Conservation (phyloP, 805 yeast genomes). For the Schizosaccharomyces lindneri region DNA sequence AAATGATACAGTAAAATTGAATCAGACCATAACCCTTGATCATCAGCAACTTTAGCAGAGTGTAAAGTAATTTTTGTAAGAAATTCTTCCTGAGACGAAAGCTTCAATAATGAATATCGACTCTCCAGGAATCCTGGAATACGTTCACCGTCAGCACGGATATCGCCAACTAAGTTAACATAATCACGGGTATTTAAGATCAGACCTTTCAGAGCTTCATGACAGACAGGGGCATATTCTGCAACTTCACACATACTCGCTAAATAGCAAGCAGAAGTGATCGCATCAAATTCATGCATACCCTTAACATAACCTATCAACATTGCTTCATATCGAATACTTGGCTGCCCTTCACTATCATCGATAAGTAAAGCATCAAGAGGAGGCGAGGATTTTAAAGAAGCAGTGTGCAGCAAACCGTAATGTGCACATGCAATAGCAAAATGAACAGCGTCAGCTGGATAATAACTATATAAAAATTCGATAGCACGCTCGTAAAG, state of each 20-base stretch:
- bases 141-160: conserved; percentile 49
- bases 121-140: conserved; percentile 65
- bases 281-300: conserved; percentile 67
- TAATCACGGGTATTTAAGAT: conserved; percentile 73
- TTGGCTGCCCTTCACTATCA: neutral
- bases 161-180: conserved; percentile 56
- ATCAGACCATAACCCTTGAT: conserved; percentile 72
- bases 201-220: conserved; percentile 60
- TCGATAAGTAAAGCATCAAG: conserved; percentile 8
- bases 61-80: conserved; percentile 50
- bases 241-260: conserved; percentile 37
- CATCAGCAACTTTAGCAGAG: conserved; percentile 69
- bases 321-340: conserved; percentile 29
- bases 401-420: conserved; percentile 33
- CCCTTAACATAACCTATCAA: conserved; percentile 60
- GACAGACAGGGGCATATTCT: conserved; percentile 32
- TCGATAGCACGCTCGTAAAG: conserved; percentile 59
- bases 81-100: conserved; percentile 34
- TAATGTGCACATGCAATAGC: conserved; percentile 59
- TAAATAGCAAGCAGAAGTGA: conserved; percentile 76
- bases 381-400: conserved; percentile 2
- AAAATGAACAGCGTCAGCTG: conserved; percentile 71
- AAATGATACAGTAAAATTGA: conserved; percentile 68
- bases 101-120: conserved; percentile 37
- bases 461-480: conserved; percentile 34